A percentile compares a stretch with the other conserved stretches of the same genome.
Conservation (phyloP, 495 filamentous ascomycete species). For the Hypoxylon crocopeplum region DNA sequence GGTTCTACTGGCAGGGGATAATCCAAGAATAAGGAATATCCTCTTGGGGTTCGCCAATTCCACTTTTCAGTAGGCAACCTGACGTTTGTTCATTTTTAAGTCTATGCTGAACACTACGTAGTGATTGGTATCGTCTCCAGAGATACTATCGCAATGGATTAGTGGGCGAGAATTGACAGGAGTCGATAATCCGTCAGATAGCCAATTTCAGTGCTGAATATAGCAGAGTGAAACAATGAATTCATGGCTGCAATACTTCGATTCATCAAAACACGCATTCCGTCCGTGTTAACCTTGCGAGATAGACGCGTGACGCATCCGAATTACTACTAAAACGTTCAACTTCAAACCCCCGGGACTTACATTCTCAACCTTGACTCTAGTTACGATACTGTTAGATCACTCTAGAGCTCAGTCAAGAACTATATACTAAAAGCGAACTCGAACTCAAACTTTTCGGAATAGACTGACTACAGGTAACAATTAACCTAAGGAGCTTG, state of each 20-base stretch:
- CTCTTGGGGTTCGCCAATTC: slow-evolving; percentile 12
- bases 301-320: no score
- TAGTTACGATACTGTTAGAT: no score
- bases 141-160: slow-evolving; percentile 5
- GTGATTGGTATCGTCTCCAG: slow-evolving; percentile 13
- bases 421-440: no score
- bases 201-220: background rate
- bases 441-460: no score
- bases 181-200: background rate
- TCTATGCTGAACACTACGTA: slow-evolving; percentile 32
- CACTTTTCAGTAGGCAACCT: slow-evolving; percentile 30
- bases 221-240: slow-evolving; percentile 8
- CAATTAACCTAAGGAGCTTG: no score
- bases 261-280: background rate
- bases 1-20: background rate
- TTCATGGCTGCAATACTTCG: background rate
- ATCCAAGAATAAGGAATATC: background rate
- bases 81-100: slow-evolving; percentile 3
- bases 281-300: background rate
- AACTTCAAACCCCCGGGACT: no score
- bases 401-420: no score
- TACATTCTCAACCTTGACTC: no score
- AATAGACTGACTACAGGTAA: no score
- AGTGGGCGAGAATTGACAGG: background rate
- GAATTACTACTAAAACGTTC: no score